Evolutionary conservation across 2,329 filamentous ascomycete species (phyloP), one percentile per base, ranked within the genome.

Genomic region (Stromatinia cepivora): DNA sequence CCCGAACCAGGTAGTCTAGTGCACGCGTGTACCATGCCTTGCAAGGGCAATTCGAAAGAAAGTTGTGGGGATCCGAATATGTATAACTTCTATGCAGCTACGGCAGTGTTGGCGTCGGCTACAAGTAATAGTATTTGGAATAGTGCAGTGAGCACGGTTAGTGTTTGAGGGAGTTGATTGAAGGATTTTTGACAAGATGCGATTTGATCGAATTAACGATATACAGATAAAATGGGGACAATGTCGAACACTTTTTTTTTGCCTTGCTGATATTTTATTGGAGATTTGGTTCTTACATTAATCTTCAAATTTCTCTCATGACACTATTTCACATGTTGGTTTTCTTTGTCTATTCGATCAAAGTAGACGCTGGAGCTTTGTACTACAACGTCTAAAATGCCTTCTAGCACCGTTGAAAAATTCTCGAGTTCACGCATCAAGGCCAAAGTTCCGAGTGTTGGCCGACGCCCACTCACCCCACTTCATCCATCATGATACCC

Each of bases 41-140:
- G 69, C 31, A 61, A 69, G 28, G 66, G 52, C 13, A 70, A 76
- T 71, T 54, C 36, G 2, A 72, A 69, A 13, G 73, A 76, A 52
- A 78, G 69, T 36, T 81, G 79, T 66, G 79, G 79, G 39, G 79
- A 74, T 0, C 65, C 74, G 1, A 77, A 76, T 62, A 77, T 77
- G 77, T 78, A 80, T 70, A 78, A 80, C 72, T 63, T 80, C 31
- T 80, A 79, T 70, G 77, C 72, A 22, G 70, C 73, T 9, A 74
- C 75, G 20, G 25, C 65, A n/a, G 42, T 67, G 53, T 31, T 67
- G 46, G 53, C 25, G 11, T 57, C 64, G n/a, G 61, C 28, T 22
- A 17, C 31, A 25, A 52, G 25, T 50, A 34, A 22, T 17, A 17
- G 61, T 11, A 39, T 28, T 50, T 34, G 39, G 53, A 10, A 22